Evolutionary conservation across 2,329 filamentous ascomycete species (phyloP).

Genomic region (Botrytis sinoallii): DNA sequence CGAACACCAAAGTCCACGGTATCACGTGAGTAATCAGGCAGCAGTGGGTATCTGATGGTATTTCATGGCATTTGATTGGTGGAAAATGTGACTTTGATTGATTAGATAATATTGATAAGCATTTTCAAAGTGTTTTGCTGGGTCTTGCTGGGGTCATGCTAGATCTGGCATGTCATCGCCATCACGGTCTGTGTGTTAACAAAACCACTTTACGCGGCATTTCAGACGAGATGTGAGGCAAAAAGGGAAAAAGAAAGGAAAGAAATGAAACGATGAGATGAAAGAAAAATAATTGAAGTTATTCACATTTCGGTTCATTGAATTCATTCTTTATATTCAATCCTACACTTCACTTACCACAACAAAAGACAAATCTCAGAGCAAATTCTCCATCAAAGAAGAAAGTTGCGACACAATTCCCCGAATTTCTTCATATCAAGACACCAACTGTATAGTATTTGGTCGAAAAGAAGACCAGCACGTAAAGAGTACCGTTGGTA

Average conservation of each 20-base stretch:
- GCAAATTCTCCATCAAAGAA: background rate
- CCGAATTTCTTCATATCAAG: background rate
- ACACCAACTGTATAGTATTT: background rate
- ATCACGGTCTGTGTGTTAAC: background rate
- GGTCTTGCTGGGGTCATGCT: background rate
- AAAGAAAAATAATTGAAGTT: background rate
- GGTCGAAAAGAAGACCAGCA: background rate
- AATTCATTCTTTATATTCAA: background rate
- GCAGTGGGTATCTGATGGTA: background rate
- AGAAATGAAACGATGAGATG: background rate
- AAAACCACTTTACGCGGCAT: background rate
- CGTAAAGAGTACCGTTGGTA: background rate
- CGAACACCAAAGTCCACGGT: background rate
- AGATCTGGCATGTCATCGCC: background rate
- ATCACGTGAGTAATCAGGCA: background rate
- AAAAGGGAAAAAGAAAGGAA: background rate
- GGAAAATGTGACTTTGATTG: background rate
- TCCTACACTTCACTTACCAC: background rate
- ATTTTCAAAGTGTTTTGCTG: background rate
- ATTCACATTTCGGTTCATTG: background rate
- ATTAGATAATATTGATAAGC: background rate
- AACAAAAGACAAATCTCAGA: background rate
- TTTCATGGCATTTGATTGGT: slow-evolving; percentile 3
- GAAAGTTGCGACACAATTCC: background rate
- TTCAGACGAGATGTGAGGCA: background rate